Percentiles rank a stretch among this genome's conserved stretches.
phyloP scores from a whole-genome alignment of 495 filamentous ascomycete genomes.

The Aspergillus homomorphus region DNA sequence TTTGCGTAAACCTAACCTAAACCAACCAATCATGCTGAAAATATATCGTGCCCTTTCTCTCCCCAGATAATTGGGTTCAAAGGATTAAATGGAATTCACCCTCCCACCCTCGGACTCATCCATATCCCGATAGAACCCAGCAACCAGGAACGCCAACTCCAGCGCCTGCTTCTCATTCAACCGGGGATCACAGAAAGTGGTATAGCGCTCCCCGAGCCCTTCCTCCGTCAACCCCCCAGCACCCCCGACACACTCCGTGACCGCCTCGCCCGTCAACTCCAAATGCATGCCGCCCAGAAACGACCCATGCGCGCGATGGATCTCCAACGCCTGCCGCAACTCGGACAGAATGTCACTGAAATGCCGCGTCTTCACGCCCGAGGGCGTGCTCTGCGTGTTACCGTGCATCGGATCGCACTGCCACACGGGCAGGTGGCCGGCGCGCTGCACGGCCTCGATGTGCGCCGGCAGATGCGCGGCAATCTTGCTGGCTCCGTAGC shows the following conservation, averaged over 20 bases:
- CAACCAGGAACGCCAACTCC: slow-evolving; percentile 90
- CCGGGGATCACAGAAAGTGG: slow-evolving; percentile 90
- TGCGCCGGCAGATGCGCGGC: slow-evolving; percentile 68
- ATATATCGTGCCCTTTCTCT: too few species aligned
- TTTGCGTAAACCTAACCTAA: too few species aligned
- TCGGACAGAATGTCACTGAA: slow-evolving; percentile 86
- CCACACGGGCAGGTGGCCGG: slow-evolving; percentile 82
- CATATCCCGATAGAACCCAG: slow-evolving; percentile 68
- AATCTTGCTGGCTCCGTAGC: slow-evolving; percentile 80
- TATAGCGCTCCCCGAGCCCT: slow-evolving; percentile 83
- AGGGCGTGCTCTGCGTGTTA: slow-evolving; percentile 59
- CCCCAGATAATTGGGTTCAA: too few species aligned
- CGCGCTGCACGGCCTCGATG: slow-evolving; percentile 77
- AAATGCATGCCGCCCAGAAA: slow-evolving; percentile 93
- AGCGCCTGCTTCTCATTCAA: slow-evolving; percentile 97
- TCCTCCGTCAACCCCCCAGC: slow-evolving; percentile 84
- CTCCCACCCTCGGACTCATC: slow-evolving; percentile 24
- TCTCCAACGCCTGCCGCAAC: slow-evolving; percentile 70
- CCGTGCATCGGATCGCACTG: slow-evolving; percentile 99
- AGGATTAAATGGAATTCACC: slow-evolving; percentile 18
- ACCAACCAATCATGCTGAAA: too few species aligned
- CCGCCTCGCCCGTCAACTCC: slow-evolving; percentile 90
- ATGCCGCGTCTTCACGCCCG: slow-evolving; percentile 78
- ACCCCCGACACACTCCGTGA: slow-evolving; percentile 94
- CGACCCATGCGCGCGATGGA: slow-evolving; percentile 77